These are phyloP conservation scores for Leccinum aurantiacum DNA, from an alignment of 768 basidiomycete genomes.

Conservation along the genomic window DNA sequence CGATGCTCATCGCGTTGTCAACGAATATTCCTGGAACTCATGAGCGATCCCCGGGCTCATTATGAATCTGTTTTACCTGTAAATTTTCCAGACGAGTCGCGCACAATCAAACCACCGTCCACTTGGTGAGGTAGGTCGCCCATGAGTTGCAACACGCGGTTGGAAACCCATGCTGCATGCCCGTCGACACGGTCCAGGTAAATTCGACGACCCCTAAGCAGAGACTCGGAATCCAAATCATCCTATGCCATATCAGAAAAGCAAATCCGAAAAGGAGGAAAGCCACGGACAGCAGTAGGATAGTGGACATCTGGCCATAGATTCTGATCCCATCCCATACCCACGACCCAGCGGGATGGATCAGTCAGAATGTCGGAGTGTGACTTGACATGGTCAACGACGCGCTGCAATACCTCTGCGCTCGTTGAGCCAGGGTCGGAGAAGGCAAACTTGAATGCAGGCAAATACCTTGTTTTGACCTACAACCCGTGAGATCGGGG, in stretches of 20 bases:
- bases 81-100: constrained; percentile 58
- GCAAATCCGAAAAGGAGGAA: constrained; percentile 8
- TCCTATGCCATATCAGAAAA: constrained; percentile 40
- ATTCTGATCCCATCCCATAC: constrained; percentile 95
- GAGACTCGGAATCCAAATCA: constrained; percentile 69
- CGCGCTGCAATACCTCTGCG: constrained; percentile 59
- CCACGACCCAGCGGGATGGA: constrained; percentile 68
- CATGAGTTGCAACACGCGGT: constrained; percentile 64
- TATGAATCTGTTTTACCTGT: constrained; percentile 48
- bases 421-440: not conserved
- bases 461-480: constrained; percentile 55
- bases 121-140: constrained; percentile 58
- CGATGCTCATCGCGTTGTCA: constrained; percentile 83
- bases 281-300: constrained; percentile 61
- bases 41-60: not conserved
- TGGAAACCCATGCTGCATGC: constrained; percentile 87
- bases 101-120: constrained; percentile 71
- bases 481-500: constrained; percentile 57
- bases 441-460: too few relatives aligned
- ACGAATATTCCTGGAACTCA: constrained; percentile 62
- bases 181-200: constrained; percentile 75
- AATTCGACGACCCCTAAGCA: constrained; percentile 70
- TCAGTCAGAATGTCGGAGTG: constrained; percentile 58
- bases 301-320: constrained; percentile 63
- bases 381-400: constrained; percentile 57